Conservation (phyloP, 2,329 filamentous ascomycete species). For the Boeremia exigua region DNA sequence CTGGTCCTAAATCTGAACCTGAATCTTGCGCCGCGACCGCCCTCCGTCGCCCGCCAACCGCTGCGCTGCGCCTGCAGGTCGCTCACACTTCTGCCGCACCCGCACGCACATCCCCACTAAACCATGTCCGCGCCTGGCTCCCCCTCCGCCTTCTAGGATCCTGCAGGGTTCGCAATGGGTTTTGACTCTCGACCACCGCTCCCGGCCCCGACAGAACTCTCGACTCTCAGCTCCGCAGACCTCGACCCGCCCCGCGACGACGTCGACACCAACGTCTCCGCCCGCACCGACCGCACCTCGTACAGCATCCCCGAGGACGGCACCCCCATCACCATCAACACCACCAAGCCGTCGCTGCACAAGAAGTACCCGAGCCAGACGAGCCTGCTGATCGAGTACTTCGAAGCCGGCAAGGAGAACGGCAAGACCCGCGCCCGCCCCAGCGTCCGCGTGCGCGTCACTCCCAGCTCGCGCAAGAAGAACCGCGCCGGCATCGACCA, state of each 20-base stretch:
- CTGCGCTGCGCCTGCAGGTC: conserved; percentile 1
- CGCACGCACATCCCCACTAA: conserved; percentile 1
- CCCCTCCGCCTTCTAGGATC: conserved; percentile 37
- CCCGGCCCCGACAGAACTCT: conserved; percentile 80
- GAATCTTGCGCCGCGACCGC: background rate
- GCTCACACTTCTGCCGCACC: conserved; percentile 4
- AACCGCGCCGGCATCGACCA: conserved; percentile 70
- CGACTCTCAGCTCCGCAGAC: conserved; percentile 67
- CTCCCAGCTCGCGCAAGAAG: conserved; percentile 66
- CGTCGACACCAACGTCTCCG: conserved; percentile 71
- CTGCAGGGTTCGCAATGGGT: conserved; percentile 49
- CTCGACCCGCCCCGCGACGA: conserved; percentile 54
- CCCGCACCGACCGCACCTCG: conserved; percentile 71
- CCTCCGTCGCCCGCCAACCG: background rate
- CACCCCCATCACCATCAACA: conserved; percentile 90
- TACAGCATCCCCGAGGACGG: conserved; percentile 86
- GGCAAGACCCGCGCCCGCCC: conserved; percentile 71
- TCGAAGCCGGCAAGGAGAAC: conserved; percentile 77
- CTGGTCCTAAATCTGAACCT: too few species aligned
- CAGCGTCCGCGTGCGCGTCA: conserved; percentile 81
- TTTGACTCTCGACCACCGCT: conserved; percentile 65
- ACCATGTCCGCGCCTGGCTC: conserved; percentile 40
- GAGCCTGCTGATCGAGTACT: conserved; percentile 92
- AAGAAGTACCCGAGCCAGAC: conserved; percentile 75
- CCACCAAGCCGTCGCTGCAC: conserved; percentile 65